phyloP scores from a whole-genome alignment of 2,329 filamentous ascomycete species.

The Aspergillus terreus region DNA sequence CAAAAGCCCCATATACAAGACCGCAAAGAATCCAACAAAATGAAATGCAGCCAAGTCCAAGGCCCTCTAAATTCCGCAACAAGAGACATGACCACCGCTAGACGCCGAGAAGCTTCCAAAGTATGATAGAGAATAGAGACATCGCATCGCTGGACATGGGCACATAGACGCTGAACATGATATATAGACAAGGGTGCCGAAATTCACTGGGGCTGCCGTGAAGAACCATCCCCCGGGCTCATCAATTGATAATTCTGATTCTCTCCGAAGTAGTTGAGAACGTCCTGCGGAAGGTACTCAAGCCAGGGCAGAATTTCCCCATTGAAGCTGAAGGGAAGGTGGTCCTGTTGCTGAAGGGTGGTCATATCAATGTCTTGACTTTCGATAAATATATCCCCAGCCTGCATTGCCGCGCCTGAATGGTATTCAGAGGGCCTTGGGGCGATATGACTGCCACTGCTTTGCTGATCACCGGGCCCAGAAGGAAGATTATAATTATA shows the following conservation, averaged over 20 bases:
- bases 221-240: constrained; percentile 24
- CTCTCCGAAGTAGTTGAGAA: constrained; percentile 54
- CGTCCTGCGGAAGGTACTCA: constrained; percentile 67
- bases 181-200: constrained; percentile 1
- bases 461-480: constrained; percentile 14
- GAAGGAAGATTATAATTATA: constrained; percentile 23
- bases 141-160: constrained; percentile 7
- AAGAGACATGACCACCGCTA: constrained; percentile 5
- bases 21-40: background rate
- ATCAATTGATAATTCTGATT: constrained; percentile 30
- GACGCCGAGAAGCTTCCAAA: constrained; percentile 8
- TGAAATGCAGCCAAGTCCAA: background rate
- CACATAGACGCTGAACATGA: constrained; percentile 5
- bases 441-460: constrained; percentile 13
- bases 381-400: constrained; percentile 62
- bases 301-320: constrained; percentile 71
- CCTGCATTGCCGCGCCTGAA: constrained; percentile 15
- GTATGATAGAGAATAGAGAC: constrained; percentile 3
- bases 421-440: constrained; percentile 16
- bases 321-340: constrained; percentile 37
- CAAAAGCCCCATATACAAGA: background rate
- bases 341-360: constrained; percentile 46
- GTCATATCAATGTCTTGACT: constrained; percentile 75
- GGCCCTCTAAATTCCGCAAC: constrained; percentile 9
- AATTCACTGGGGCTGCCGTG: constrained; percentile 21